Evolutionary conservation across 1,284 basidiomycete genomes (phyloP).

Genomic region (Sanghuangporus weigelae): DNA sequence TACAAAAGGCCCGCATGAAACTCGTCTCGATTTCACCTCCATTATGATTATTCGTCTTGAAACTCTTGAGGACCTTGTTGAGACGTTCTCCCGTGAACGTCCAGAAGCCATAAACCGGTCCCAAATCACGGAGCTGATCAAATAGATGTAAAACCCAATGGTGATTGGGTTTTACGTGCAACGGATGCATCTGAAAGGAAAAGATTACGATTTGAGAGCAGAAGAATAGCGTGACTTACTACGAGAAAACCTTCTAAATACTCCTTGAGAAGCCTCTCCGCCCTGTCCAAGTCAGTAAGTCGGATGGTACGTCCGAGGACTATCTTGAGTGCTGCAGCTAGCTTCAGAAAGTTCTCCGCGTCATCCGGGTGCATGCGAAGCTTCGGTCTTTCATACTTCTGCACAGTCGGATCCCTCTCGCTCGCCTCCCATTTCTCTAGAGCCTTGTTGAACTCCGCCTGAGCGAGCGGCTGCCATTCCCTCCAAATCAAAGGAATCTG

Average conservation of each 20-base stretch:
- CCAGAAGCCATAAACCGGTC: slow-evolving; percentile 21
- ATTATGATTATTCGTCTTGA: slow-evolving; percentile 17
- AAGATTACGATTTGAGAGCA: not conserved
- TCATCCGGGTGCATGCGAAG: slow-evolving; percentile 12
- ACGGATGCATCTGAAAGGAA: slow-evolving; percentile 13
- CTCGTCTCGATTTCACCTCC: slow-evolving; percentile 15
- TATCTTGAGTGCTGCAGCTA: slow-evolving; percentile 19
- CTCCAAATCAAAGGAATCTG: slow-evolving; percentile 19
- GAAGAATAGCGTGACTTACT: slow-evolving; percentile 7
- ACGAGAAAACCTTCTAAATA: slow-evolving; percentile 15
- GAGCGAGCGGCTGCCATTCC: slow-evolving; percentile 11
- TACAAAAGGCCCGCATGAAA: slow-evolving; percentile 7
- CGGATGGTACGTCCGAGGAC: slow-evolving; percentile 10
- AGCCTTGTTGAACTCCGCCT: slow-evolving; percentile 10
- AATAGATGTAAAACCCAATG: slow-evolving; percentile 19
- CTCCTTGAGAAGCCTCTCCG: slow-evolving; percentile 9
- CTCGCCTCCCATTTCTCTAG: slow-evolving; percentile 13
- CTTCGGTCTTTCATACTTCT: not conserved
- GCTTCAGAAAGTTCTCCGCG: slow-evolving; percentile 12
- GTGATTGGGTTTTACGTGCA: slow-evolving; percentile 17
- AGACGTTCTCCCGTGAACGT: slow-evolving; percentile 18
- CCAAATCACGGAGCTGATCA: slow-evolving; percentile 18
- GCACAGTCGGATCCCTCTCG: not conserved
- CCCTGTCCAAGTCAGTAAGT: slow-evolving; percentile 6
- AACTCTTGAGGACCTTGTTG: slow-evolving; percentile 20